Evolutionary conservation across 2,329 filamentous ascomycete species (phyloP).

Genomic region (Onygenales sp.): DNA sequence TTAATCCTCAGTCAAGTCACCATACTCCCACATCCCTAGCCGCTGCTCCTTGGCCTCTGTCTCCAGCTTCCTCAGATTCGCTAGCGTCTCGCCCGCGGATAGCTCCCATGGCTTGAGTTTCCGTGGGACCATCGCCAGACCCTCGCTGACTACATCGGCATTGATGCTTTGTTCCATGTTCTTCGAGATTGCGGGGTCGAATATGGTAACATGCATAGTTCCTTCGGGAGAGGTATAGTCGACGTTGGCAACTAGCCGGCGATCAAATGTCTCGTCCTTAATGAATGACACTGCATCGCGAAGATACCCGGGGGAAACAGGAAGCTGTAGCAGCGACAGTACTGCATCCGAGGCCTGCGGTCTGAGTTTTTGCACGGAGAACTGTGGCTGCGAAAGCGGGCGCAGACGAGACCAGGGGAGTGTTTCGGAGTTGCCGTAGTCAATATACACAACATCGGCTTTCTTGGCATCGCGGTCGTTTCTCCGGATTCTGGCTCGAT

Average conservation of each 20-base stretch:
- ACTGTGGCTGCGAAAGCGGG: slow-evolving; percentile 68
- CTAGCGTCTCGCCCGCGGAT: slow-evolving; percentile 61
- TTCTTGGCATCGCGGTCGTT: slow-evolving; percentile 87
- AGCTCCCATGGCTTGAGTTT: slow-evolving; percentile 92
- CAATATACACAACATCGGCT: slow-evolving; percentile 85
- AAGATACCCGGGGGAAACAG: slow-evolving; percentile 72
- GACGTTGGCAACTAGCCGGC: slow-evolving; percentile 78
- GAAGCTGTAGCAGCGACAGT: slow-evolving; percentile 82
- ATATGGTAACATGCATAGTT: slow-evolving; percentile 75
- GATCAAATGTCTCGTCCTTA: slow-evolving; percentile 62
- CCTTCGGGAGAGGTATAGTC: slow-evolving; percentile 78
- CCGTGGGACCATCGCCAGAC: slow-evolving; percentile 80
- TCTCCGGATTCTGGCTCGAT: slow-evolving; percentile 79
- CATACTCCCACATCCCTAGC: slow-evolving; percentile 95
- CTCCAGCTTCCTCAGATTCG: slow-evolving; percentile 64
- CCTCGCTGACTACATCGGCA: slow-evolving; percentile 72
- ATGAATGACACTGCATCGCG: slow-evolving; percentile 69
- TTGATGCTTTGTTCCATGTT: slow-evolving; percentile 73
- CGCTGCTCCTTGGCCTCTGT: slow-evolving; percentile 68
- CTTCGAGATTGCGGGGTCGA: slow-evolving; percentile 60
- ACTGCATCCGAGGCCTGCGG: slow-evolving; percentile 79
- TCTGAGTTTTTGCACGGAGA: slow-evolving; percentile 71
- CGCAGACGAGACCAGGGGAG: slow-evolving; percentile 77
- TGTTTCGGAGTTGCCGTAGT: slow-evolving; percentile 91
- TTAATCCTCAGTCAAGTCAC: slow-evolving; percentile 85